phyloP scores from a whole-genome alignment of 805 yeast genomes.

The Kazachstania kunashirensis region DNA sequence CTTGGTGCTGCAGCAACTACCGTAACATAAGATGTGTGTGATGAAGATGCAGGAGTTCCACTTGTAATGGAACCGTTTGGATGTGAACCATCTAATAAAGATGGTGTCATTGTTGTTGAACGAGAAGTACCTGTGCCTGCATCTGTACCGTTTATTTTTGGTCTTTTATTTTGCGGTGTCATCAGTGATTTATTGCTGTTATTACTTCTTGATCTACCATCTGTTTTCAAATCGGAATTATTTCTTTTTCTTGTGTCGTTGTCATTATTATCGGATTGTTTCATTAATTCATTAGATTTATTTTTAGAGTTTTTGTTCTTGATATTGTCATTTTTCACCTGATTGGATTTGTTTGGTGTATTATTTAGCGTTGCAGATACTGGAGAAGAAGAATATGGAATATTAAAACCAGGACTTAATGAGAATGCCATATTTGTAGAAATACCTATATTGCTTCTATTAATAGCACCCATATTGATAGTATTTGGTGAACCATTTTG shows the following conservation, averaged over 20 bases:
- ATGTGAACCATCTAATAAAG: not conserved
- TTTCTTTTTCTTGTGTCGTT: slow-evolving; percentile 1
- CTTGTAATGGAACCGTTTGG: not conserved
- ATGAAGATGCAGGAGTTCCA: not conserved
- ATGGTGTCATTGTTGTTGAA: slow-evolving; percentile 2
- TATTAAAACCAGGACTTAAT: slow-evolving; percentile 29
- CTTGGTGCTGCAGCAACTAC: slow-evolving; percentile 83
- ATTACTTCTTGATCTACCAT: slow-evolving; percentile 2
- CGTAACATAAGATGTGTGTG: slow-evolving; percentile 34
- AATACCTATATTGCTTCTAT: not conserved
- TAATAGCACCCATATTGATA: not conserved
- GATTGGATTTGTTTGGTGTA: not conserved
- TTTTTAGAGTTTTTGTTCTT: slow-evolving; percentile 2
- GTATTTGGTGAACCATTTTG: not conserved
- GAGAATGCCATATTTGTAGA: slow-evolving; percentile 16
- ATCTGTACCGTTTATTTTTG: not conserved
- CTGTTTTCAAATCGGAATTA: not conserved
- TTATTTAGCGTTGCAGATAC: slow-evolving; percentile 52
- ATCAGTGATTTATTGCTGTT: not conserved
- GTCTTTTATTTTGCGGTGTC: slow-evolving; percentile 3
- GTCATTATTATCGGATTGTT: not conserved
- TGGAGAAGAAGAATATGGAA: slow-evolving; percentile 70
- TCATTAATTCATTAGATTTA: slow-evolving; percentile 6
- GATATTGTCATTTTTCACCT: slow-evolving; percentile 2
- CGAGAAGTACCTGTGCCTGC: slow-evolving; percentile 1